A percentile compares a stretch with the other conserved stretches of the same genome.
Conservation (phyloP, 306 rosid species). For the Quercus gilva region DNA sequence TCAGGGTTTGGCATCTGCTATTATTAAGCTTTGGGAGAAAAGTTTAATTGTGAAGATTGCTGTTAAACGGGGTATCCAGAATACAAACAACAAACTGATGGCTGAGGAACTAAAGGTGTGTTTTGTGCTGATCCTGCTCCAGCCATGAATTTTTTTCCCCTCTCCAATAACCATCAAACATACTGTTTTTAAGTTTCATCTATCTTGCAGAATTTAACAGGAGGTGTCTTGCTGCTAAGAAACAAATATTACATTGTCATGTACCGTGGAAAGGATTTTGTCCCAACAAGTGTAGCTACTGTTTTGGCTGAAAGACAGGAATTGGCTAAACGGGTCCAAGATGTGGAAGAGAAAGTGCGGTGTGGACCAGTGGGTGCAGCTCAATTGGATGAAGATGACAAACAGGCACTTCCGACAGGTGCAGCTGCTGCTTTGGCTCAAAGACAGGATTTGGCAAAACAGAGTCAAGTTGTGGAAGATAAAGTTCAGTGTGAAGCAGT, state of each 20-base stretch:
- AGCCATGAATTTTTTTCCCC: neutral
- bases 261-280: constrained; percentile 90
- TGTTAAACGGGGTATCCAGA: constrained; percentile 91
- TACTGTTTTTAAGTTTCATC: constrained; percentile 17
- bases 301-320: constrained; percentile 80
- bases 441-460: constrained; percentile 65
- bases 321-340: constrained; percentile 67
- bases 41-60: constrained; percentile 89
- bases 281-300: constrained; percentile 78
- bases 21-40: constrained; percentile 90
- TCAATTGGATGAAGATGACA: constrained; percentile 37
- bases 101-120: constrained; percentile 86
- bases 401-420: constrained; percentile 60
- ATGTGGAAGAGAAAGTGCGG: constrained; percentile 68
- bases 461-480: constrained; percentile 75
- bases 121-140: constrained; percentile 19
- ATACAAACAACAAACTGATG: constrained; percentile 95
- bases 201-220: constrained; percentile 73
- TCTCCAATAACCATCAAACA: neutral
- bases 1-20: constrained; percentile 87
- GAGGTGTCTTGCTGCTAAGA: constrained; percentile 88
- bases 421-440: constrained; percentile 68
- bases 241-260: constrained; percentile 86
- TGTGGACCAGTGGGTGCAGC: constrained; percentile 35
- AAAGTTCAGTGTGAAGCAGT: constrained; percentile 45